Conservation (phyloP, 1,139 yeast species). For the Kazachstania sp. region DNA sequence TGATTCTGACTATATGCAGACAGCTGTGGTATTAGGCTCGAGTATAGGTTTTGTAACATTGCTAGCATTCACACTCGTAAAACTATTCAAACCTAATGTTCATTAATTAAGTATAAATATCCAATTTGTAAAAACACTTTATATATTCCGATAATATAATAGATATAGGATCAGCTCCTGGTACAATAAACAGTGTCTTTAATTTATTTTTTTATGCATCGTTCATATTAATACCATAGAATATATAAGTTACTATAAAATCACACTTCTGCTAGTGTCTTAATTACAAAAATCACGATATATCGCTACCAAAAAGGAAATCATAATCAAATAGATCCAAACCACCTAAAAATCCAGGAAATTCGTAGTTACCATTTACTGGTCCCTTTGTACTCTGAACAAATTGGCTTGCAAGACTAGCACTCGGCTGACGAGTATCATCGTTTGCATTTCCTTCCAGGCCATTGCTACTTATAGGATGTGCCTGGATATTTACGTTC, state of each 20-base stretch:
- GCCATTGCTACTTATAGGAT: neutral
- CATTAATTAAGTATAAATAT: neutral
- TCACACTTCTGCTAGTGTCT: neutral
- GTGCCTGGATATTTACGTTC: neutral
- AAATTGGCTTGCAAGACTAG: constrained; percentile 5
- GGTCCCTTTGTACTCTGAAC: constrained; percentile 5
- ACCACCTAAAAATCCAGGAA: constrained; percentile 23
- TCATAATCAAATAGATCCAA: constrained; percentile 29
- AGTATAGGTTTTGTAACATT: constrained; percentile 46
- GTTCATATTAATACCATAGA: neutral
- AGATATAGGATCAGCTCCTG: too few relatives aligned
- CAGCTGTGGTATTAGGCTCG: constrained; percentile 54
- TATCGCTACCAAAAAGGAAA: constrained; percentile 22
- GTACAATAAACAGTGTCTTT: too few relatives aligned
- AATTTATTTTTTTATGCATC: too few relatives aligned
- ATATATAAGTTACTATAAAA: neutral
- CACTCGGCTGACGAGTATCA: neutral
- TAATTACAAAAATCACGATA: constrained; percentile 3
- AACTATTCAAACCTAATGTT: constrained; percentile 10
- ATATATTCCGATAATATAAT: neutral
- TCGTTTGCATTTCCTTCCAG: neutral
- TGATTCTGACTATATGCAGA: constrained; percentile 35
- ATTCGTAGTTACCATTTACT: constrained; percentile 1
- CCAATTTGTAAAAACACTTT: neutral
- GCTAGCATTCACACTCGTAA: constrained; percentile 19